A percentile compares a stretch with the other conserved stretches of the same genome.
Evolutionary conservation across 345 rosid species (phyloP).

Genomic region (Euphorbia tirucalli): DNA sequence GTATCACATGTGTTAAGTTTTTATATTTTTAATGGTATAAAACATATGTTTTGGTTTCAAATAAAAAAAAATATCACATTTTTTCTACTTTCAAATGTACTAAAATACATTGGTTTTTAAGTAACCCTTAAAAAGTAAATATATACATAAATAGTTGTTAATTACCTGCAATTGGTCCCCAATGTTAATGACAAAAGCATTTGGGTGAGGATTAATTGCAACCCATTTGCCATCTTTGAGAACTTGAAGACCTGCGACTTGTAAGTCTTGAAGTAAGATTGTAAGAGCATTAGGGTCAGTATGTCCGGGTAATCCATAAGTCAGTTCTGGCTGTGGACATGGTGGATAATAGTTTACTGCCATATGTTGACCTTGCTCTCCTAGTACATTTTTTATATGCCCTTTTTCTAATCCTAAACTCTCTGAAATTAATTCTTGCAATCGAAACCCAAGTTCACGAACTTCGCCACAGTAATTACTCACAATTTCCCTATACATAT

Average conservation of each 20-base stretch:
- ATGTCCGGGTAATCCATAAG: slow-evolving; percentile 85
- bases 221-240: slow-evolving; percentile 73
- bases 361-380: slow-evolving; percentile 97
- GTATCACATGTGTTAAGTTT: too few relatives aligned
- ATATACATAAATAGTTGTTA: too few relatives aligned
- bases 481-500: slow-evolving; percentile 49
- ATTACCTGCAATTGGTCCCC: slow-evolving; percentile 88
- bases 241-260: slow-evolving; percentile 78
- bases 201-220: slow-evolving; percentile 70
- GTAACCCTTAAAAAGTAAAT: too few relatives aligned
- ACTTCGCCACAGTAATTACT: slow-evolving; percentile 57
- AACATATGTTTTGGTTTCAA: too few relatives aligned
- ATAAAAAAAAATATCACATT: too few relatives aligned
- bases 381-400: slow-evolving; percentile 43
- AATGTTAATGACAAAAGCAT: slow-evolving; percentile 79
- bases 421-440: slow-evolving; percentile 82
- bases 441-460: slow-evolving; percentile 53
- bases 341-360: slow-evolving; percentile 89
- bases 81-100: too few relatives aligned
- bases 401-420: slow-evolving; percentile 75
- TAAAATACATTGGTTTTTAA: too few relatives aligned
- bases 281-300: slow-evolving; percentile 92
- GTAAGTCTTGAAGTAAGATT: slow-evolving; percentile 76
- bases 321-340: slow-evolving; percentile 87
- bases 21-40: too few relatives aligned